Percentiles rank a stretch among this genome's conserved stretches.
phyloP scores from a whole-genome alignment of 1,139 yeast genomes.

The Taphrina pruni region DNA sequence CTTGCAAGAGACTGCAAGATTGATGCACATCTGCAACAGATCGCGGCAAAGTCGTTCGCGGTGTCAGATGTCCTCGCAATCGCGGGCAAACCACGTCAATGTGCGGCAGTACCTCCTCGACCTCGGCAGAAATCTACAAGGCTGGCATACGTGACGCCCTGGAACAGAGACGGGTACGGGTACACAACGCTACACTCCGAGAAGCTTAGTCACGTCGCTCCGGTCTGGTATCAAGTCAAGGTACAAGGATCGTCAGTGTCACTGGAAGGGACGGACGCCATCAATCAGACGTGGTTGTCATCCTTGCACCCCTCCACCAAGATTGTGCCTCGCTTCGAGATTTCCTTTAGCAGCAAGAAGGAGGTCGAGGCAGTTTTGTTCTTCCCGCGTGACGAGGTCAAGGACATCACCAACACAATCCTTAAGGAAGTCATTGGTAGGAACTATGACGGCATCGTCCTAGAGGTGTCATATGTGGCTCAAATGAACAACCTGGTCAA shows the following conservation, averaged over 20 bases:
- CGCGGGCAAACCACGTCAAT: conserved; percentile 12
- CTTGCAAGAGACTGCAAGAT: not conserved
- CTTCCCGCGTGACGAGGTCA: conserved; percentile 31
- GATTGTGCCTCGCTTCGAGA: conserved; percentile 36
- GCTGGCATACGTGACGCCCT: conserved; percentile 35
- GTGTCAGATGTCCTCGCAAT: not conserved
- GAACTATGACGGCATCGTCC: conserved; percentile 15
- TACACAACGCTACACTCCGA: conserved; percentile 22
- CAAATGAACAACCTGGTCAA: conserved; percentile 25
- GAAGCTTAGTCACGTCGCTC: conserved; percentile 31
- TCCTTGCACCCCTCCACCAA: conserved; percentile 17
- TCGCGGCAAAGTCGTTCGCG: conserved; percentile 2
- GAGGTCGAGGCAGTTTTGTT: conserved; percentile 27
- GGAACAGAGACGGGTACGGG: conserved; percentile 31
- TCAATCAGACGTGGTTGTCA: conserved; percentile 24
- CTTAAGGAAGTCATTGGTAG: conserved; percentile 2
- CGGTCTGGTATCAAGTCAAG: conserved; percentile 37
- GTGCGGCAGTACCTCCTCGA: not conserved
- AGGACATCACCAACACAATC: conserved; percentile 5
- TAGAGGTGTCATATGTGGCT: conserved; percentile 20
- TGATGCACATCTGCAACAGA: not conserved
- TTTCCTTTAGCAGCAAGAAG: not conserved
- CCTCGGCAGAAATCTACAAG: not conserved
- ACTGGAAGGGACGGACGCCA: conserved; percentile 15
- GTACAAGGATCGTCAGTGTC: conserved; percentile 9